Evolutionary conservation across 208 protist genomes (phyloP).

Genomic region (Wallacemonas sp.): DNA sequence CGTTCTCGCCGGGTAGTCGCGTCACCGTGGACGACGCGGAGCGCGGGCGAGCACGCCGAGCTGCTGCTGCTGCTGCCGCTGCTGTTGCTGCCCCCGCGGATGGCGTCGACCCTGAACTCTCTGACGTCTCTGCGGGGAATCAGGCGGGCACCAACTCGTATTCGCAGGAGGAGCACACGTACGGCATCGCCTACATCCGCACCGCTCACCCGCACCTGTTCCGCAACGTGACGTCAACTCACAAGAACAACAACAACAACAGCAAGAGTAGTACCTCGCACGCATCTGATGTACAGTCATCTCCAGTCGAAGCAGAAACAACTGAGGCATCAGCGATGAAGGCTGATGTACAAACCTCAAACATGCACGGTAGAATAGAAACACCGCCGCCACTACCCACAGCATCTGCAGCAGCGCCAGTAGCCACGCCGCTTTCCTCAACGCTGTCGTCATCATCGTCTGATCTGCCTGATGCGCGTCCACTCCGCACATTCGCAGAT

Average conservation of each 20-base stretch:
- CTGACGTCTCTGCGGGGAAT: neutral
- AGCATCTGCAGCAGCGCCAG: neutral
- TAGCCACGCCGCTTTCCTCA: too few relatives aligned
- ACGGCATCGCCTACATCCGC: conserved; percentile 66
- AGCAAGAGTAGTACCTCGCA: too few relatives aligned
- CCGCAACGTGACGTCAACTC: conserved; percentile 19
- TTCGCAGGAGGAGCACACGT: conserved; percentile 63
- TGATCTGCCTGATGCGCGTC: too few relatives aligned
- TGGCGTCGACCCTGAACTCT: neutral
- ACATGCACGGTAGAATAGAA: neutral
- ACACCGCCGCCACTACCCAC: neutral
- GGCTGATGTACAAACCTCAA: too few relatives aligned
- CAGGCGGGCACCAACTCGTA: conserved; percentile 27
- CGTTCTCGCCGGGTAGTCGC: conserved; percentile 50
- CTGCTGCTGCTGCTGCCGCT: conserved; percentile 14
- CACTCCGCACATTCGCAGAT: neutral
- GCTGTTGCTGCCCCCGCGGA: neutral
- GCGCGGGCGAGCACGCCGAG: conserved; percentile 17
- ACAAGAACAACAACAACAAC: too few relatives aligned
- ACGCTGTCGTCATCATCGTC: too few relatives aligned
- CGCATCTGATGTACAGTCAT: too few relatives aligned
- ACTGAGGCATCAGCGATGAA: neutral
- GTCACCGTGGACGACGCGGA: conserved; percentile 52
- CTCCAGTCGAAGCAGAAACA: too few relatives aligned
- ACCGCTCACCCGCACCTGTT: conserved; percentile 78